phyloP scores from a whole-genome alignment of 345 rosid species.

The Gossypium longicalyx region DNA sequence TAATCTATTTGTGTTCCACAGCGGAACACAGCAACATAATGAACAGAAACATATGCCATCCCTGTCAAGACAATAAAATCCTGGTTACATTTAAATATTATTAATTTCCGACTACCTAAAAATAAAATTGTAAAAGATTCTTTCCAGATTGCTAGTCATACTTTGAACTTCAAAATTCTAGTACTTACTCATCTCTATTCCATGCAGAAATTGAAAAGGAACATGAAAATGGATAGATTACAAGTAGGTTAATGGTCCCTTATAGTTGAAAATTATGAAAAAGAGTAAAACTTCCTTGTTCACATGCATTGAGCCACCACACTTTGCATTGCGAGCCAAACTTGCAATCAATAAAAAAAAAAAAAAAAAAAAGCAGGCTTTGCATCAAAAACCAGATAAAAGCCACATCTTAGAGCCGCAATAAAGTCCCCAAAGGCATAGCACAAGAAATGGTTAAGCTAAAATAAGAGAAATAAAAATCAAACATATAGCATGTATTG shows the following conservation, averaged over 20 bases:
- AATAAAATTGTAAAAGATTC: background rate
- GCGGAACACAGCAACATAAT: background rate
- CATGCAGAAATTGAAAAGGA: background rate
- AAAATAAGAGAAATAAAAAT: background rate
- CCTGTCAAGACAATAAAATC: background rate
- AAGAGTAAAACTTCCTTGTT: background rate
- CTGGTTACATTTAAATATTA: background rate
- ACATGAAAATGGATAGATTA: background rate
- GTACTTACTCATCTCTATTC: background rate
- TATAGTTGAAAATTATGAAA: background rate
- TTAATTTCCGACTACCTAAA: background rate
- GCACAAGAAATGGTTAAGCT: background rate
- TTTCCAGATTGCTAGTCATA: background rate
- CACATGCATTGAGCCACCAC: background rate
- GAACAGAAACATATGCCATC: background rate
- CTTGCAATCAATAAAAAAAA: background rate
- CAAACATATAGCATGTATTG: slow-evolving; percentile 1
- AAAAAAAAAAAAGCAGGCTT: background rate
- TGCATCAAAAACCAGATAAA: background rate
- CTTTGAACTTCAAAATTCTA: background rate
- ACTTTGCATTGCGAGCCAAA: background rate
- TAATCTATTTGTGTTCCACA: background rate
- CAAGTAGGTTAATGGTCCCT: background rate
- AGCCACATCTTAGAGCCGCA: background rate
- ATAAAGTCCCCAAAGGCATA: background rate